Evolutionary conservation across 257 asterid species (phyloP).

Genomic region (Nicotiana obtusifolia): DNA sequence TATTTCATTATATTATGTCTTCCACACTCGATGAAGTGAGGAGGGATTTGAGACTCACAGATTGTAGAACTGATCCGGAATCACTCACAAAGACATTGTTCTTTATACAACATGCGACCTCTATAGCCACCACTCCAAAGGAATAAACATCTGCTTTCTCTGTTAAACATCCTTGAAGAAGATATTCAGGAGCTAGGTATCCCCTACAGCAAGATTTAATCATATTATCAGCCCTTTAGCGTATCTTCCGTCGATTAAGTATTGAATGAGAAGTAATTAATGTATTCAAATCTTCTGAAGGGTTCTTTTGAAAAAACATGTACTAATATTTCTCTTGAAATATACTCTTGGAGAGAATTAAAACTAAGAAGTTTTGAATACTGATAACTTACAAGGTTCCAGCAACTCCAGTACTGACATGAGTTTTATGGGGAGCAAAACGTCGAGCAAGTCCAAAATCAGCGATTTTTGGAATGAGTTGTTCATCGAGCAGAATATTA

Average conservation of each 20-base stretch:
- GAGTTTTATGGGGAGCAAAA: constrained; percentile 8
- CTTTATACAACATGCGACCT: constrained; percentile 5
- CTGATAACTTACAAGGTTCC: constrained; percentile 4
- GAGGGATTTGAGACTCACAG: background rate
- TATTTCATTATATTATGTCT: background rate
- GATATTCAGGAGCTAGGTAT: constrained; percentile 11
- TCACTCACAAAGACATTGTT: constrained; percentile 4
- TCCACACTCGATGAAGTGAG: background rate
- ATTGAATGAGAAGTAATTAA: no score
- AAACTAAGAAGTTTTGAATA: background rate
- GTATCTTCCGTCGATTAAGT: no score
- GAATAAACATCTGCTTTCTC: constrained; percentile 9
- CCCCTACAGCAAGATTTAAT: constrained; percentile 6
- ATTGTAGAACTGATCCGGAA: background rate
- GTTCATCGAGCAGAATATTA: background rate
- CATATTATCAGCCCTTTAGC: background rate
- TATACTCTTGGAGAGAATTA: background rate
- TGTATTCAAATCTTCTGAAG: background rate
- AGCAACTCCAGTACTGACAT: background rate
- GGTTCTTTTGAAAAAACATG: background rate
- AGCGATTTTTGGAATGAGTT: background rate
- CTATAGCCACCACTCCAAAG: constrained; percentile 5
- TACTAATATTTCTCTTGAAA: background rate
- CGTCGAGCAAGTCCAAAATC: constrained; percentile 15
- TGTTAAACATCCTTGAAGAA: constrained; percentile 13